Base-by-base conservation (phyloP, 2,329 filamentous ascomycete species). In the Teratosphaeria destructans region DNA sequence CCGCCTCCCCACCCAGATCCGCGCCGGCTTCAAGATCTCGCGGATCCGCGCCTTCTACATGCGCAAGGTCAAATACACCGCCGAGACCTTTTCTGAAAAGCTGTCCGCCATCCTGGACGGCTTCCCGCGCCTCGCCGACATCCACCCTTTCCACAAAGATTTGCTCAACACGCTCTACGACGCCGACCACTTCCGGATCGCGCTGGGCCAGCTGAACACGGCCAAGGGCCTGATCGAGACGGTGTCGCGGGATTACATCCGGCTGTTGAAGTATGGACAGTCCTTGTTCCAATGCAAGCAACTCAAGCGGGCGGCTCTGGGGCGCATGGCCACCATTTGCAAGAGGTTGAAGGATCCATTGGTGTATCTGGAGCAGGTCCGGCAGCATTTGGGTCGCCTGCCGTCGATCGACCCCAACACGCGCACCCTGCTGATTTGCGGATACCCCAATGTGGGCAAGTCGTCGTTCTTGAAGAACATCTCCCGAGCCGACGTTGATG, bases 371-470 rank as follows among this genome's bases (percentile, higher is more conserved):
- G 94, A 99, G 77, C 92, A 97, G 77, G 90, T 95, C 65, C 87
- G 94, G 67, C 93, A 97, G 80, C 95, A 99, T 79, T 81, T 99
- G 72, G 94, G 93, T 63, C 92, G 94, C 87, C 85, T 99, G 65
- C 95, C 94, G 4, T 86, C 92, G n/a, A 99, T 99, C 74, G 95
- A 99, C 74, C 94, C 94, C 60, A 99, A 96, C 73, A 99, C 94
- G 47, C 83, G 94, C 68, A 99, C 94, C 1, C 85, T 99, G 53
- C 82, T 99, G 65, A 96, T 99, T 68, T 96, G 93, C 75, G 94
- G 94, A 58, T 97, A 97, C 75, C 94, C 94, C 68, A 99, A 99
- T 70, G 91, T 95, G 63, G 92, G 94, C 76, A 99, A 99, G 80
- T 95, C 90, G 59, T 95, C 90, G 67, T 99, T 99, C 80, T 77